phyloP scores from a whole-genome alignment of 352 stramenopile species.

The Albugo laibachii region DNA sequence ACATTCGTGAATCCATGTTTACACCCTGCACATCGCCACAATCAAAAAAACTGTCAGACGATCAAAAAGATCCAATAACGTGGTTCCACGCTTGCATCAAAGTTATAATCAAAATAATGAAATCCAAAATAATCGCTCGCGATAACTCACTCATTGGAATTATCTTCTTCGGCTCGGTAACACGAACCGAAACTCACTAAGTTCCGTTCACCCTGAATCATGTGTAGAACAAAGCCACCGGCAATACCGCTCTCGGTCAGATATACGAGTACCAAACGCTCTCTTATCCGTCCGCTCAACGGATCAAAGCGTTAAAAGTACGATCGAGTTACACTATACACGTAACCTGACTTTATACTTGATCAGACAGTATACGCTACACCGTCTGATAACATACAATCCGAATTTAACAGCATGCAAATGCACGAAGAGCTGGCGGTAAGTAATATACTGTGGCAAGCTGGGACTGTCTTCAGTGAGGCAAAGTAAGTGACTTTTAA shows the following conservation, averaged over 20 bases:
- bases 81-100: constrained; percentile 62
- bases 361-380: background rate
- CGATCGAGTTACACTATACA: background rate
- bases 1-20: constrained; percentile 52
- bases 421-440: constrained; percentile 38
- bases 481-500: constrained; percentile 25
- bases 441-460: constrained; percentile 73
- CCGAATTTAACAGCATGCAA: constrained; percentile 29
- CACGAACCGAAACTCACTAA: background rate
- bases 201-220: background rate
- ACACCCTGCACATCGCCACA: constrained; percentile 1
- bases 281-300: constrained; percentile 38
- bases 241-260: constrained; percentile 32
- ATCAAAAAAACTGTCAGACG: background rate
- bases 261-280: constrained; percentile 63
- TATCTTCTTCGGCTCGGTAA: constrained; percentile 57
- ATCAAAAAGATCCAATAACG: constrained; percentile 10
- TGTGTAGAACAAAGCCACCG: constrained; percentile 28
- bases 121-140: constrained; percentile 56
- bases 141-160: constrained; percentile 65
- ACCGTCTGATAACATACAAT: background rate
- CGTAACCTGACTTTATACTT: background rate
- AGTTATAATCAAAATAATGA: constrained; percentile 43
- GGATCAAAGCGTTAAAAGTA: constrained; percentile 57
- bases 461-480: constrained; percentile 55